Evolutionary conservation across 1,139 yeast species (phyloP).

Genomic region (Yarrowia galli): DNA sequence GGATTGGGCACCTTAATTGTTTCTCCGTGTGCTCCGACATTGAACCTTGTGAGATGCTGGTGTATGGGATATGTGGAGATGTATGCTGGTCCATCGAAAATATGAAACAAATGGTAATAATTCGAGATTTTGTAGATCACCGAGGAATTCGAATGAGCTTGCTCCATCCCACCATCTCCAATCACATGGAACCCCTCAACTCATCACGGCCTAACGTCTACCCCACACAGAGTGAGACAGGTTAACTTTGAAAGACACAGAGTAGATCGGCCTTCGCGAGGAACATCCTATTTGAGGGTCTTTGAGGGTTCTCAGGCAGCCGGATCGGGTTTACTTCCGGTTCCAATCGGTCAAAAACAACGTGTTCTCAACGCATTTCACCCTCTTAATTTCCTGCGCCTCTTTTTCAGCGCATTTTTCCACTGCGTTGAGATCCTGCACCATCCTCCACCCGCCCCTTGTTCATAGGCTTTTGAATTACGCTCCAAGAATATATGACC

Average conservation of each 20-base stretch:
- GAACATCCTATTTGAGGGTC: background rate
- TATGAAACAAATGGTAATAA: background rate
- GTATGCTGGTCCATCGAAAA: background rate
- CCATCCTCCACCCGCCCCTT: background rate
- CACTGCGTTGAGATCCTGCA: background rate
- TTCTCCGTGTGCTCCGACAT: conserved; percentile 1
- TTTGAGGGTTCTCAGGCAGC: too few species aligned
- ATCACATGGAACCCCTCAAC: conserved; percentile 32
- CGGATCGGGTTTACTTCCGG: background rate
- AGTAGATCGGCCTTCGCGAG: background rate
- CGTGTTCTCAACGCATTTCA: background rate
- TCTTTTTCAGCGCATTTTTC: background rate
- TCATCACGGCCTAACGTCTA: conserved; percentile 26
- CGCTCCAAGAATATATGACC: background rate
- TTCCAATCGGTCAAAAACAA: background rate
- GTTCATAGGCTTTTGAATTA: conserved; percentile 1
- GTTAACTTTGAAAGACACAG: conserved; percentile 1
- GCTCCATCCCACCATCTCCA: background rate
- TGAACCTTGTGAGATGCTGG: background rate
- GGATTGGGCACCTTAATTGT: background rate
- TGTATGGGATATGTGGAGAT: background rate
- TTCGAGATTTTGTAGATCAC: background rate
- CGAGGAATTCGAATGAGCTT: background rate
- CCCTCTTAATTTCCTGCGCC: background rate
- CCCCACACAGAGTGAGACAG: conserved; percentile 32